Conservation (phyloP, 495 filamentous ascomycete genomes). For the Daldinia caldariorum region DNA sequence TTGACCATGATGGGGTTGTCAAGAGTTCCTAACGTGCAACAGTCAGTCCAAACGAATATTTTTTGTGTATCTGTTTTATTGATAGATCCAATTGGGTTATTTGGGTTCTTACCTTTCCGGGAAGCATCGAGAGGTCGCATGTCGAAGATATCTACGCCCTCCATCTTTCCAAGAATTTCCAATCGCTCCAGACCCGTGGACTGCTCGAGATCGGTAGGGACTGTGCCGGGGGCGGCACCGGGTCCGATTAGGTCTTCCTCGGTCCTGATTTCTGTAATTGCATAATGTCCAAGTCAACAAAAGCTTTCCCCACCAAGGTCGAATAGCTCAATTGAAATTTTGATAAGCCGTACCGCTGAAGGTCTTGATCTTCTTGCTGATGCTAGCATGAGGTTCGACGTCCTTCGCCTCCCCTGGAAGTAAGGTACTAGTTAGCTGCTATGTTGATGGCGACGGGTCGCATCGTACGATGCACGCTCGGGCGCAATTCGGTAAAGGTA, state of each 20-base stretch:
- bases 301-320: conserved; percentile 13
- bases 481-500: conserved; percentile 10
- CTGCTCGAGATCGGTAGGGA: conserved; percentile 94
- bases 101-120: conserved; percentile 75
- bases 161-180: conserved; percentile 98
- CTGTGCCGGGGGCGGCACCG: conserved; percentile 80
- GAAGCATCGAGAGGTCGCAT: conserved; percentile 95
- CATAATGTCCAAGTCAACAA: conserved; percentile 36
- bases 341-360: conserved; percentile 40
- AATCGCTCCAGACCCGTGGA: conserved; percentile 97
- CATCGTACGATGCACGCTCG: conserved; percentile 39
- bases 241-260: conserved; percentile 84
- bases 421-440: conserved; percentile 35
- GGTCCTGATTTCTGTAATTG: conserved; percentile 77
- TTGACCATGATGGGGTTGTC: conserved; percentile 89
- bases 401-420: conserved; percentile 46
- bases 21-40: conserved; percentile 73
- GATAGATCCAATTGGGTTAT: neutral
- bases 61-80: conserved; percentile 6
- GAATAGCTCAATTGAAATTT: conserved; percentile 19
- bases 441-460: conserved; percentile 20
- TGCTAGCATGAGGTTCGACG: conserved; percentile 35
- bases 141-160: conserved; percentile 97
- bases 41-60: conserved; percentile 17
- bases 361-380: conserved; percentile 42